Conservation (phyloP, 192 early-diverging fungal genomes). For the Powellomyces hirtus region DNA sequence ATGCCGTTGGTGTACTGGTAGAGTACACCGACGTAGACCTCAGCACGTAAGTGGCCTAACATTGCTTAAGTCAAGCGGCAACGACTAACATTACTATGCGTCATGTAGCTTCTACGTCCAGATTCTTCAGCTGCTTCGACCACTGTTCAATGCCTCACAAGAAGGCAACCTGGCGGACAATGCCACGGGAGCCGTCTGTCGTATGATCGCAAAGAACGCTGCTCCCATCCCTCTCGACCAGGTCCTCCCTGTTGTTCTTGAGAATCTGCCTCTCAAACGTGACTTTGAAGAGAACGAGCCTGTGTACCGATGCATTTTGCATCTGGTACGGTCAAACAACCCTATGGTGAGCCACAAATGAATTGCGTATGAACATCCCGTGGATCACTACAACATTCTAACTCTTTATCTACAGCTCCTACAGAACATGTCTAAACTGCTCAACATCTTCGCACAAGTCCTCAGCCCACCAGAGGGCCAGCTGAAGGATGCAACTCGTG, state of each 20-base stretch:
- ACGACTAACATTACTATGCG: neutral
- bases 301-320: constrained; percentile 22
- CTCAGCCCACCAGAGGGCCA: constrained; percentile 55
- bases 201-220: constrained; percentile 31
- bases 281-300: constrained; percentile 42
- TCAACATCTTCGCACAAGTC: constrained; percentile 58
- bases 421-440: constrained; percentile 48
- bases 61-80: too few species aligned
- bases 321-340: constrained; percentile 23
- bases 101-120: constrained; percentile 24
- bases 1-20: constrained; percentile 71
- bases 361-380: too few species aligned
- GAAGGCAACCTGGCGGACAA: constrained; percentile 29
- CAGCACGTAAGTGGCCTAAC: constrained; percentile 44
- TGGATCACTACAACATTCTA: neutral
- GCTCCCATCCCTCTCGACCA: constrained; percentile 29
- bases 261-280: constrained; percentile 29
- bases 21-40: constrained; percentile 66
- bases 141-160: constrained; percentile 19
- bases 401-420: constrained; percentile 36
- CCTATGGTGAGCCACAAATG: neutral
- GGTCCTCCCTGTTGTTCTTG: constrained; percentile 30
- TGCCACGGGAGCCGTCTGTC: constrained; percentile 32
- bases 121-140: constrained; percentile 32
- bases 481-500: constrained; percentile 52